Conservation (phyloP, 306 rosid species). For the Lagenaria siceraria region DNA sequence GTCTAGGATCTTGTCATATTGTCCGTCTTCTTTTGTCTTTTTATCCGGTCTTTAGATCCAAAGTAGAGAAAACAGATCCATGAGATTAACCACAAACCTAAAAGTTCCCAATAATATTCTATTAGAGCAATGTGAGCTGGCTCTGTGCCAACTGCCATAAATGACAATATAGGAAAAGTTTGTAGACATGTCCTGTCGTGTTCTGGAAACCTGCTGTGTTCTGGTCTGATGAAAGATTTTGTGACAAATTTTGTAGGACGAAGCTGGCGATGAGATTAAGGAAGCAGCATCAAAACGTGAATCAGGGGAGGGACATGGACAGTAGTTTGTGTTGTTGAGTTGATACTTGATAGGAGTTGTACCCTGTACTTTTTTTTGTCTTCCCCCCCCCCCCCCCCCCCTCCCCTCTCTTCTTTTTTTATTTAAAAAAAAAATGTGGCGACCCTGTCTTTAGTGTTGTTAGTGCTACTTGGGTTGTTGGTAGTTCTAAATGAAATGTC, state of each 20-base stretch:
- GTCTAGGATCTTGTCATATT: background rate
- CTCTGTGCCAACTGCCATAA: background rate
- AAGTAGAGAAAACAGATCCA: background rate
- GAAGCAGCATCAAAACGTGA: slow-evolving; percentile 78
- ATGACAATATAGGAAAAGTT: background rate
- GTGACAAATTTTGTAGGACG: slow-evolving; percentile 39
- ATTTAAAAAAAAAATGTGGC: background rate
- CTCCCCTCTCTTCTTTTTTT: no score
- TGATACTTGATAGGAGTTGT: background rate
- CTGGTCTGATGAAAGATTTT: background rate
- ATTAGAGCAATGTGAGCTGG: background rate
- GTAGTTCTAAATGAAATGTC: slow-evolving; percentile 2
- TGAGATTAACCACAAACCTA: background rate
- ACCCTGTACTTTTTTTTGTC: background rate
- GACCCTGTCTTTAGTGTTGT: slow-evolving; percentile 6
- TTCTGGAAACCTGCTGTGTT: background rate
- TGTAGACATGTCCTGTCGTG: background rate
- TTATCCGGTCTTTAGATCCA: background rate
- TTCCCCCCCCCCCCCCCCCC: no score
- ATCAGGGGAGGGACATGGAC: slow-evolving; percentile 45
- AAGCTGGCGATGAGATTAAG: slow-evolving; percentile 88
- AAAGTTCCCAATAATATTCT: background rate
- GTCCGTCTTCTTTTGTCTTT: background rate
- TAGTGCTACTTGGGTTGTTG: slow-evolving; percentile 5
- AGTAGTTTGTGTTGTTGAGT: slow-evolving; percentile 10